A percentile compares a stretch with the other conserved stretches of the same genome.
Conservation (phyloP, 257 asterid species). For the Scutellaria baicalensis region DNA sequence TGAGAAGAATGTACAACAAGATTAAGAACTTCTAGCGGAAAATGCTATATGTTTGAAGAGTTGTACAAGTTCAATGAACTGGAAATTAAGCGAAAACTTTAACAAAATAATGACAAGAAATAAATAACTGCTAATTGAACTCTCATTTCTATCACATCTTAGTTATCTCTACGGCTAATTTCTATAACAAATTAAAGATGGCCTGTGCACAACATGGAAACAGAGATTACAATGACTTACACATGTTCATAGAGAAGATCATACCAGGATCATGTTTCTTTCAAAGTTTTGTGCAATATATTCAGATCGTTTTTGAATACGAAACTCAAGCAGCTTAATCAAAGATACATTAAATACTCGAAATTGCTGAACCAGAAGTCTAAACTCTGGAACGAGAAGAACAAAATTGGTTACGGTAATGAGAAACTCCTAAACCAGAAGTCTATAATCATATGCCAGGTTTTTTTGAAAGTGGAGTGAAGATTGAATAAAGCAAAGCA, state of each 20-base stretch:
- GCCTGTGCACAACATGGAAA: background rate
- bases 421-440: slow-evolving; percentile 9
- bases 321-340: slow-evolving; percentile 12
- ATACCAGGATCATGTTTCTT: slow-evolving; percentile 20
- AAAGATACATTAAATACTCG: slow-evolving; percentile 25
- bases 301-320: slow-evolving; percentile 20
- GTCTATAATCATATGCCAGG: slow-evolving; percentile 20
- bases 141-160: background rate
- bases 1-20: too few relatives aligned
- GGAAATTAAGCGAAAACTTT: too few relatives aligned
- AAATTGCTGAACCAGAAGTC: slow-evolving; percentile 24
- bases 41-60: too few relatives aligned
- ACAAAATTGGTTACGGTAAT: slow-evolving; percentile 22
- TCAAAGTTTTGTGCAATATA: slow-evolving; percentile 6
- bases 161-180: background rate
- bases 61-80: too few relatives aligned
- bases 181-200: slow-evolving; percentile 29
- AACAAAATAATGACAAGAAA: too few relatives aligned
- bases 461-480: slow-evolving; percentile 37
- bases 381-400: slow-evolving; percentile 26
- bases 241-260: slow-evolving; percentile 31
- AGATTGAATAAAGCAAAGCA: slow-evolving; percentile 2
- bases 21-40: too few relatives aligned
- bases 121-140: background rate
- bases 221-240: slow-evolving; percentile 11